These are phyloP conservation scores for Starmerella roubikii DNA, from an alignment of 805 yeast species.

Conservation along the genomic window DNA sequence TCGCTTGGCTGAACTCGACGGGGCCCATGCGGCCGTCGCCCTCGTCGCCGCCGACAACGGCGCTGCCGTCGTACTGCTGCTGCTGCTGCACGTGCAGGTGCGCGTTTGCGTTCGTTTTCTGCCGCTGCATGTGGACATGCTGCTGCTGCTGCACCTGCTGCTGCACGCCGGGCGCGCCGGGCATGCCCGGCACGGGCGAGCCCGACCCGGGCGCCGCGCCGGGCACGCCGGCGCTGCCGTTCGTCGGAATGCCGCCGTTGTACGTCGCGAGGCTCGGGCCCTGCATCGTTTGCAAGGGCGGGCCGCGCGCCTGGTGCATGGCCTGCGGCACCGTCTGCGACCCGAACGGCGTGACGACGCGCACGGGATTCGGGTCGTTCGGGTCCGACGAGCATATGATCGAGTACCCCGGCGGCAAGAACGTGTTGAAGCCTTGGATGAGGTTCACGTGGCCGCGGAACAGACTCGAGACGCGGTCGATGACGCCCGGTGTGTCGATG, in stretches of 20 bases:
- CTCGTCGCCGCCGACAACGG: slow-evolving; percentile 8
- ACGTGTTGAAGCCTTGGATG: slow-evolving; percentile 95
- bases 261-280: slow-evolving; percentile 5
- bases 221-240: slow-evolving; percentile 12
- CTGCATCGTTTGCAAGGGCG: not conserved
- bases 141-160: slow-evolving; percentile 16
- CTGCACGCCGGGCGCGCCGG: slow-evolving; percentile 4
- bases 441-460: slow-evolving; percentile 85
- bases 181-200: slow-evolving; percentile 10
- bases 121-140: slow-evolving; percentile 15
- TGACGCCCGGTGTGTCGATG: slow-evolving; percentile 97
- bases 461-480: slow-evolving; percentile 80
- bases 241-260: slow-evolving; percentile 7
- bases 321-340: slow-evolving; percentile 28
- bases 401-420: slow-evolving; percentile 87
- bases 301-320: slow-evolving; percentile 7
- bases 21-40: slow-evolving; percentile 36
- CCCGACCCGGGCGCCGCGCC: slow-evolving; percentile 12
- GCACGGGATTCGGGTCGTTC: slow-evolving; percentile 77
- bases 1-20: slow-evolving; percentile 94
- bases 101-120: slow-evolving; percentile 18
- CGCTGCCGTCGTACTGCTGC: slow-evolving; percentile 12
- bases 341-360: slow-evolving; percentile 93
- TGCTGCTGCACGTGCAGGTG: slow-evolving; percentile 17
- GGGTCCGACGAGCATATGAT: slow-evolving; percentile 87